Evolutionary conservation across 805 yeast genomes (phyloP).

Genomic region (Saccharomycopsis synnaedendra): DNA sequence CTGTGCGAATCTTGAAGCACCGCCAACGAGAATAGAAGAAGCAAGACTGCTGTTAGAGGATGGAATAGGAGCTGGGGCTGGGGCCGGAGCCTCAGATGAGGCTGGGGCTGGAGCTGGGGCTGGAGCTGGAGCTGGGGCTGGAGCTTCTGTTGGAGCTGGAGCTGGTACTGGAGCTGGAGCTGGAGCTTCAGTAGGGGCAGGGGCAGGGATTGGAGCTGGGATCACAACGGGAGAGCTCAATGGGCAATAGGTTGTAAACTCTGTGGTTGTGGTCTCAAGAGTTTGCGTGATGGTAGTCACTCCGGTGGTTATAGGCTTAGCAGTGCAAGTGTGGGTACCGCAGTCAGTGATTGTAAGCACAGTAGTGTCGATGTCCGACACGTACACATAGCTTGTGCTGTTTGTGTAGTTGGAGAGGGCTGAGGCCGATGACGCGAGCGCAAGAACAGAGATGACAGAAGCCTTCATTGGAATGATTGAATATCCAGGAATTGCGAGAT

Average conservation of each 20-base stretch:
- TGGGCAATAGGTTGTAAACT: conserved; percentile 22
- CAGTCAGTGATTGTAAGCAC: conserved; percentile 19
- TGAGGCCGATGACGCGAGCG: conserved; percentile 1
- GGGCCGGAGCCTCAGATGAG: conserved; percentile 1
- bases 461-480: not conserved
- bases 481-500: not conserved
- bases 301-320: conserved; percentile 20
- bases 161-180: conserved; percentile 3
- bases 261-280: conserved; percentile 19
- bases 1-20: conserved; percentile 4
- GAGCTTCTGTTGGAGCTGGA: conserved; percentile 1
- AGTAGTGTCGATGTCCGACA: conserved; percentile 15
- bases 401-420: conserved; percentile 3
- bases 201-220: conserved; percentile 5
- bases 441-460: not conserved
- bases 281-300: conserved; percentile 21
- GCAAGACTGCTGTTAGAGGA: not conserved
- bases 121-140: conserved; percentile 8
- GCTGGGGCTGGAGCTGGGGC: conserved; percentile 6
- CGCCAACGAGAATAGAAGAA: conserved; percentile 13
- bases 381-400: conserved; percentile 5
- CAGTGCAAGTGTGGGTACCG: conserved; percentile 15
- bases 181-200: conserved; percentile 7
- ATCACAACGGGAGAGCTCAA: conserved; percentile 8
- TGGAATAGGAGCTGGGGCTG: conserved; percentile 2